Base-by-base conservation (phyloP, 2,329 filamentous ascomycete genomes). In the Xylariaceae sp. region DNA sequence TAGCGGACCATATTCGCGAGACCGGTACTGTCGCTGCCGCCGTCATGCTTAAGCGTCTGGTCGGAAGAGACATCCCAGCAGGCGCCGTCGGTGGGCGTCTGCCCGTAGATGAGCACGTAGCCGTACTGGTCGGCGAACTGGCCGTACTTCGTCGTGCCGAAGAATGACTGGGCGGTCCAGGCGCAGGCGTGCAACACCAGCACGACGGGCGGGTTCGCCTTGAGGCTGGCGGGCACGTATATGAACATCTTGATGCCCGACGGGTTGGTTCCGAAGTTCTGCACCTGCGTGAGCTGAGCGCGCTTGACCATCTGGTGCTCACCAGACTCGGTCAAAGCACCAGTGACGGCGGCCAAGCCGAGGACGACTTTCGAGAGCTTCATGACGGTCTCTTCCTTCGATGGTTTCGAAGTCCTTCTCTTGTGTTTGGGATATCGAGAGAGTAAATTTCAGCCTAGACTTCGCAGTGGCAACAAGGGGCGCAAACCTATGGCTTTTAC, bases 1-100 rank as follows among this genome's bases (percentile, higher is more conserved):
- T 64, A 64, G 8, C 53, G 55, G 9, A 64, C 55, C 60, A 64
- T 63, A 50, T 59, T 61, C n/a, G 60, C 60, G 3, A 64, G 46
- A 7, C 62, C 61, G 1, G 50, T 55, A 49, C 62, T 64, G 20
- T 64, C 62, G 10, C 62, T 58, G 20, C 58, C 60, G 21, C 60
- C 62, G 23, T 62, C 44, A 39, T 62, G 46, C 8, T 53, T 63
- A 13, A 64, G 60, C 15, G 43, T 45, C 30, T 53, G 46, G 8
- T 53, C 26, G 4, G 61, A 61, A 7, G 59, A 53, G 32, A 63
- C 59, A 27, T 63, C 61, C 61, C 61, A 36, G 3, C 30, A 33
- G 5, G 30, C 30, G 11, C 30, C 30, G 15, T 33, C 36, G 20
- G 36, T 33, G 4, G 30, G 30, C 15, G 30, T 33, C 30, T 33